Evolutionary conservation across 169 alveolate genomes (phyloP), one percentile per base, ranked within the genome.

Genomic region (Babesia divergens): DNA sequence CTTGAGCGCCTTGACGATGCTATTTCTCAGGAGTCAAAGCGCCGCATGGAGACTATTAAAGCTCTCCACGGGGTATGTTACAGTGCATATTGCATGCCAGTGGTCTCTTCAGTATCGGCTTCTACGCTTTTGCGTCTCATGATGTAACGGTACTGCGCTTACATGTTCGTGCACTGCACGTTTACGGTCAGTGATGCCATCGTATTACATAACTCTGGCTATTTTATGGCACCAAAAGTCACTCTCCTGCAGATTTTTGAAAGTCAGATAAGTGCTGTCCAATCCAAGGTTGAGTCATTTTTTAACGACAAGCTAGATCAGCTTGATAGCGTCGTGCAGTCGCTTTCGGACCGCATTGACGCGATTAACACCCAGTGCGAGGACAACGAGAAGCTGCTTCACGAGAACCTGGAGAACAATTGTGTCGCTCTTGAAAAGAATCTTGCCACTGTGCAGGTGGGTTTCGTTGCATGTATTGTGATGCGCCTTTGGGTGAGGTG

Each of bases 41-140:
- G 83, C n/a, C 83, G 87, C 49, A 58, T 79, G 87, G 87, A 79
- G 47, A 79, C 87, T 26, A 68, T 79, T 8, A 79, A 79, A 32
- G 87, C 87, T 14, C 82, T 79, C 1, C 82, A 79, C 72, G 82
- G 83, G 16, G 87, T 79, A 43, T 35, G 87, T 68, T 44, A 13
- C n/a, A n/a, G n/a, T n/a, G n/a, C n/a, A n/a, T n/a, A n/a, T n/a
- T n/a, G n/a, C n/a, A n/a, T n/a, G n/a, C n/a, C n/a, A n/a, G n/a
- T n/a, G n/a, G n/a, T n/a, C n/a, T n/a, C n/a, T n/a, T n/a, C n/a
- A n/a, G n/a, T n/a, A n/a, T n/a, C n/a, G n/a, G n/a, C n/a, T n/a
- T n/a, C n/a, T n/a, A n/a, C n/a, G n/a, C n/a, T n/a, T n/a, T n/a
- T n/a, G n/a, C n/a, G n/a, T n/a, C n/a, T n/a, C n/a, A n/a, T n/a